A percentile compares a stretch with the other conserved stretches of the same genome.
Conservation (phyloP, 306 rosid genomes). For the Medicago arabica region DNA sequence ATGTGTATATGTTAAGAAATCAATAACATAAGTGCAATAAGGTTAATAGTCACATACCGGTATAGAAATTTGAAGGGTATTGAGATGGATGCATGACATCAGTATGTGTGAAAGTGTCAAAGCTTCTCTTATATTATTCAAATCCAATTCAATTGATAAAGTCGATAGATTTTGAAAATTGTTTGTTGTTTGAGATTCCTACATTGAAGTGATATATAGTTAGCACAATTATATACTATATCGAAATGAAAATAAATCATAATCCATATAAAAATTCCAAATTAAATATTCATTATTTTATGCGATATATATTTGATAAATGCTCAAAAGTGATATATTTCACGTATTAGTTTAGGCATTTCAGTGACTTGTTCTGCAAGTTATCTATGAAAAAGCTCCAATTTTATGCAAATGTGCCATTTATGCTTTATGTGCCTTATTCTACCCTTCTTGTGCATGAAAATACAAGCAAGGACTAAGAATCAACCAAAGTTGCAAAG, state of each 20-base stretch:
- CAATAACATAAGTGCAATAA: not conserved
- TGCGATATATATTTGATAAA: not conserved
- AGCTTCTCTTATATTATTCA: constrained; percentile 24
- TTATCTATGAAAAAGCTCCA: too few species aligned
- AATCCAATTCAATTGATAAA: constrained; percentile 37
- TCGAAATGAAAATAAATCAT: too few species aligned
- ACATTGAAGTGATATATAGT: not conserved
- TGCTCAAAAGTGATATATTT: too few species aligned
- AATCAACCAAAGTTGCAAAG: too few species aligned
- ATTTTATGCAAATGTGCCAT: too few species aligned
- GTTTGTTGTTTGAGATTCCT: not conserved
- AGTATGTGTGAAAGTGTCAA: constrained; percentile 6
- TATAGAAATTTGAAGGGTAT: constrained; percentile 19
- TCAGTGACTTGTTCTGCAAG: too few species aligned
- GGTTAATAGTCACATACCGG: not conserved
- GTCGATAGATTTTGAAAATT: constrained; percentile 1
- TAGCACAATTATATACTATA: not conserved
- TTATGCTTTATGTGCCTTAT: too few species aligned
- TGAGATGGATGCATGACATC: not conserved
- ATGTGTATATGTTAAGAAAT: not conserved
- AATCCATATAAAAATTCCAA: not conserved
- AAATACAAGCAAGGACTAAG: too few species aligned
- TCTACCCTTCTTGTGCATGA: too few species aligned
- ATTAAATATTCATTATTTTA: not conserved
- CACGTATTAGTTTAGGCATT: too few species aligned